phyloP scores from a whole-genome alignment of 164 flowering plant species.

The Magnolia changhungtana region DNA sequence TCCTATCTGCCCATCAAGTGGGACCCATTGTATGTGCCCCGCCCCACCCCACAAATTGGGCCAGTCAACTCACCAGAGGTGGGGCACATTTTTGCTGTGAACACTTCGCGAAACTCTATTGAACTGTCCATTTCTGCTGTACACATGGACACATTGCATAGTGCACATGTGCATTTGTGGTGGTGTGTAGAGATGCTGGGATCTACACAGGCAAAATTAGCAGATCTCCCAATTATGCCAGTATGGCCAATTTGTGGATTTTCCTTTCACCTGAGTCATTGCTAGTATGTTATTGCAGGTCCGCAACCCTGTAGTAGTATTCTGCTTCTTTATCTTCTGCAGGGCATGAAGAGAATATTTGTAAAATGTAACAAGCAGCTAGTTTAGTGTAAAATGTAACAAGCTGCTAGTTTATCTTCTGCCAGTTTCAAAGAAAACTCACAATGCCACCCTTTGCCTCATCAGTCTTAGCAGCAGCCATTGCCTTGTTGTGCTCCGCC shows the following conservation, averaged over 20 bases:
- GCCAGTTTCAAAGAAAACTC: constrained; percentile 27
- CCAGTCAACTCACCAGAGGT: no score
- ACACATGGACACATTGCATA: no score
- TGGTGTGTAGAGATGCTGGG: neutral
- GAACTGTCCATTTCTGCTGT: no score
- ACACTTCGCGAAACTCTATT: no score
- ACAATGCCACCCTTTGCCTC: constrained; percentile 73
- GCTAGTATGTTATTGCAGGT: constrained; percentile 90
- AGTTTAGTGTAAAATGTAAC: neutral
- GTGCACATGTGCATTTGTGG: neutral
- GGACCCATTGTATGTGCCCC: no score
- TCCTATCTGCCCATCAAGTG: no score
- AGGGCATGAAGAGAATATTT: constrained; percentile 4
- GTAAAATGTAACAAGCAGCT: constrained; percentile 10
- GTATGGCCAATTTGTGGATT: neutral
- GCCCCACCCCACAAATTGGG: no score
- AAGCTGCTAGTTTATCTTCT: neutral
- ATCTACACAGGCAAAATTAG: neutral
- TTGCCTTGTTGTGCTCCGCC: constrained; percentile 77
- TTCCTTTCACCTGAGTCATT: constrained; percentile 70
- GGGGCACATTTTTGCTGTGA: no score
- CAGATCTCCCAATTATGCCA: neutral
- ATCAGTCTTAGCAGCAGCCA: constrained; percentile 82
- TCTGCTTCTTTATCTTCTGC: constrained; percentile 80
- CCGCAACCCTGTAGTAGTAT: constrained; percentile 72